Base-by-base conservation (phyloP, 352 stramenopile genomes). In the Globisporangium sylvaticum region DNA sequence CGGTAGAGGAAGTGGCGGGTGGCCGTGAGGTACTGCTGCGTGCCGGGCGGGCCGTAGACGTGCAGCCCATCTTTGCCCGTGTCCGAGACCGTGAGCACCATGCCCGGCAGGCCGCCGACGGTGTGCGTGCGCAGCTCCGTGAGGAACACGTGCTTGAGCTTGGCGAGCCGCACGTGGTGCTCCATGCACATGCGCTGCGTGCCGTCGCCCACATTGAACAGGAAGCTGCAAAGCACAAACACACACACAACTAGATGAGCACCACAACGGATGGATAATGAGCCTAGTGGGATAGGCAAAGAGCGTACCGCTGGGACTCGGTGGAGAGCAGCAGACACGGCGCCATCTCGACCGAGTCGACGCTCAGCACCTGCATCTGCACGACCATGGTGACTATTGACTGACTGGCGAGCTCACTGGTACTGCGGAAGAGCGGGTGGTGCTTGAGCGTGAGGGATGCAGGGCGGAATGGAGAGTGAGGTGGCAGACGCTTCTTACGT, bases 171-270 rank as follows among this genome's bases (percentile, higher is more conserved):
- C 66, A 97, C 80, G 73, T 94, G 85, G 76, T 97, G 91, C 78
- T 97, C 91, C 87, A 96, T 97, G 74, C 87, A 97, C 71, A 97
- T 77, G 29, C 91, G 80, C 69, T 97, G 91, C 8, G 78, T 95
- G 65, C 91, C 91, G 70, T 97, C 91, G 29, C 90, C 88, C 12
- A 95, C 90, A 62, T 97, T 96, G 67, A 97, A 96, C 24, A 97
- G 66, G 68, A 96, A 94, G n/a, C 84, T n/a, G n/a, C n/a, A n/a
- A n/a, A n/a, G n/a, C n/a, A n/a, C n/a, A n/a, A n/a, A n/a, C 20
- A n/a, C 25, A 25, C 18, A 57, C 8, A 27, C 25, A 34, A 12
- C 9, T 8, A 7, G 1, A 39, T 42, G 4, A 34, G 22, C 24
- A 29, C 18, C 44, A n/a, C 39, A n/a, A n/a, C n/a, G n/a, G 18